These are phyloP conservation scores for Coniochaeta sp. DNA, from an alignment of 2,329 filamentous ascomycete species.

Conservation along the genomic window DNA sequence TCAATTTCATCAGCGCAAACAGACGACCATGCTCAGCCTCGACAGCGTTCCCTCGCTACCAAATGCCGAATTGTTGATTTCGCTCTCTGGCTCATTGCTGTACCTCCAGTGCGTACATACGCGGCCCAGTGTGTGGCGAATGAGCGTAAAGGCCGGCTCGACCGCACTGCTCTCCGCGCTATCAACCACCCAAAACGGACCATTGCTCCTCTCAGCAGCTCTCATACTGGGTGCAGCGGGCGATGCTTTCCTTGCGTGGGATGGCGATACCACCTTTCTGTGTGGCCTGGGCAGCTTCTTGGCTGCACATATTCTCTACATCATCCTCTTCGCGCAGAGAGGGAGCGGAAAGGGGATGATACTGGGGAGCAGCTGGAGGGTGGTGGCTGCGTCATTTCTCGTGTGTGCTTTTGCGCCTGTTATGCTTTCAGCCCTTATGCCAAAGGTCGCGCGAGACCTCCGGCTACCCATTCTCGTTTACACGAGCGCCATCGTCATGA, in stretches of 20 bases:
- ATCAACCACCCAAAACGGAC: constrained; percentile 9
- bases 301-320: constrained; percentile 25
- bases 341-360: constrained; percentile 5
- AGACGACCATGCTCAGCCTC: no score
- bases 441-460: constrained; percentile 16
- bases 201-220: constrained; percentile 17
- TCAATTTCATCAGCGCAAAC: no score
- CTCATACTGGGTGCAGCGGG: constrained; percentile 24
- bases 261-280: constrained; percentile 23
- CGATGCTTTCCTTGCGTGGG: constrained; percentile 29
- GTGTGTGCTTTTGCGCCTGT: constrained; percentile 9
- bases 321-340: constrained; percentile 16
- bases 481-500: constrained; percentile 20
- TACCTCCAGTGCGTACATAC: neutral
- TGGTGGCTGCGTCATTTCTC: constrained; percentile 13
- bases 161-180: constrained; percentile 22
- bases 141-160: constrained; percentile 21
- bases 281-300: constrained; percentile 26
- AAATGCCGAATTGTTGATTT: neutral
- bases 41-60: no score
- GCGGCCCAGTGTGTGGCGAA: constrained; percentile 19
- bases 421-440: constrained; percentile 21
- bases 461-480: constrained; percentile 24
- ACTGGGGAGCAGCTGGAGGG: constrained; percentile 6
- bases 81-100: neutral